Percentiles rank a stretch among this genome's conserved stretches.
These are phyloP conservation scores for Coccinonectria pachysandricola DNA, from an alignment of 2,329 filamentous ascomycete species.

Conservation along the genomic window DNA sequence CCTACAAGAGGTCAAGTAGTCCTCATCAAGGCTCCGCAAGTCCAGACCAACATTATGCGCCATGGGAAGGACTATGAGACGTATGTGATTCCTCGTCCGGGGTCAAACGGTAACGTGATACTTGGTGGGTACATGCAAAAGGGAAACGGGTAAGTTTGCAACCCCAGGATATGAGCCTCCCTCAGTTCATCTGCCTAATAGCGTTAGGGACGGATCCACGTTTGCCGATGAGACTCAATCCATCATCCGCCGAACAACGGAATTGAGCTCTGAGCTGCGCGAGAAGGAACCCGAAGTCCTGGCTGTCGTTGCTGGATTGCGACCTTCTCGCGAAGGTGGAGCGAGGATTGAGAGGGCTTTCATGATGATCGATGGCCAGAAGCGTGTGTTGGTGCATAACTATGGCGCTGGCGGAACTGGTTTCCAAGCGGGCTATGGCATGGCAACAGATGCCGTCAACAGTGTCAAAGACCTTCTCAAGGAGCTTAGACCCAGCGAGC, in stretches of 20 bases:
- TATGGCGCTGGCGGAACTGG: constrained; percentile 37
- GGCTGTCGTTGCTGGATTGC: constrained; percentile 21
- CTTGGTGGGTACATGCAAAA: constrained; percentile 32
- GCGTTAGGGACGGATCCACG: constrained; percentile 21
- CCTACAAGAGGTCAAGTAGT: constrained; percentile 32
- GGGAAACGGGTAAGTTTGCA: constrained; percentile 18
- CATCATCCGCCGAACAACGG: constrained; percentile 26
- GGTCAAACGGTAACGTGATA: constrained; percentile 24
- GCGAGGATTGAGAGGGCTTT: constrained; percentile 33
- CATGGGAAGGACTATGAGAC: constrained; percentile 30
- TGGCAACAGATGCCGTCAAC: constrained; percentile 27
- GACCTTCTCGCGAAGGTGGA: constrained; percentile 30
- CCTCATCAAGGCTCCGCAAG: constrained; percentile 22
- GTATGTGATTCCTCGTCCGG: constrained; percentile 29
- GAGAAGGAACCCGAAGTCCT: constrained; percentile 19
- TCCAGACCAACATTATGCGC: constrained; percentile 27
- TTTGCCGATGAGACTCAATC: constrained; percentile 27
- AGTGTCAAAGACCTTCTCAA: constrained; percentile 18
- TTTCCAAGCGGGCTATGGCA: constrained; percentile 33
- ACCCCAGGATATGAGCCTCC: too few relatives aligned
- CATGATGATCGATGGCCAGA: constrained; percentile 13
- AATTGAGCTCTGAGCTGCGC: constrained; percentile 22
- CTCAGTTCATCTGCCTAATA: too few relatives aligned
- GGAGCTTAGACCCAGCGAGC: too few relatives aligned
- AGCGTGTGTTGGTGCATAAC: constrained; percentile 26